These are phyloP conservation scores for Crepidotus variabilis DNA, from an alignment of 768 basidiomycete species.

Conservation along the genomic window DNA sequence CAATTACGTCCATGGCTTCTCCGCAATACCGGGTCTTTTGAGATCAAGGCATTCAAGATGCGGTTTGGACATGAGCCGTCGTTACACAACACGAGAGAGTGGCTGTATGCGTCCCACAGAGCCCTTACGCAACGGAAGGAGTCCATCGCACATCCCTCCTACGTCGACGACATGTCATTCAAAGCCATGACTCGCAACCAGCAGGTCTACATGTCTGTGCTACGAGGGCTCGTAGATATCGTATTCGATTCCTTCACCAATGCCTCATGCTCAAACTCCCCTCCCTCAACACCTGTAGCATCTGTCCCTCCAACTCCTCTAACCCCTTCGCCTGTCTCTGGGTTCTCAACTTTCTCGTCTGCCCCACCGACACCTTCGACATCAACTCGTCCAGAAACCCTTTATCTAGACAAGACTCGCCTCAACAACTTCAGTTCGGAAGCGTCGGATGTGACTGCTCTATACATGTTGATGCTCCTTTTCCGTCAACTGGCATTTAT, in stretches of 20 bases:
- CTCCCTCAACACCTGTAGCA: conserved; percentile 21
- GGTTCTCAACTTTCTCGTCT: conserved; percentile 9
- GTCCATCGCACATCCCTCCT: conserved; percentile 39
- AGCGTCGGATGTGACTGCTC: conserved; percentile 65
- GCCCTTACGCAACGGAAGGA: conserved; percentile 36
- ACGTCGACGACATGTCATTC: conserved; percentile 42
- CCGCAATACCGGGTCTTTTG: conserved; percentile 74
- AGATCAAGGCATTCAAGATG: conserved; percentile 72
- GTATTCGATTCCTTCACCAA: conserved; percentile 45
- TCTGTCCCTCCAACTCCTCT: conserved; percentile 22
- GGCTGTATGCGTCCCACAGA: conserved; percentile 56
- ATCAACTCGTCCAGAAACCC: conserved; percentile 61
- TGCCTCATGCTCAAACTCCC: conserved; percentile 19
- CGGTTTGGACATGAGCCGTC: conserved; percentile 42
- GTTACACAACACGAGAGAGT: conserved; percentile 55
- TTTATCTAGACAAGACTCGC: conserved; percentile 75
- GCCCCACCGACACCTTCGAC: conserved; percentile 21
- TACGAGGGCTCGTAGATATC: conserved; percentile 62
- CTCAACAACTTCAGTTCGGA: conserved; percentile 65
- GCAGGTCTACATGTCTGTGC: conserved; percentile 50
- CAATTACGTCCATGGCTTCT: conserved; percentile 89
- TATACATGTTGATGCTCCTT: conserved; percentile 80
- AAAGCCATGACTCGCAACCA: conserved; percentile 44
- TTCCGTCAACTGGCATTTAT: conserved; percentile 58
- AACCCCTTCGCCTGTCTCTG: conserved; percentile 17